Percentiles rank a stretch among this genome's conserved stretches.
phyloP scores from a whole-genome alignment of 805 yeast species.

The Suhomyces sp. region DNA sequence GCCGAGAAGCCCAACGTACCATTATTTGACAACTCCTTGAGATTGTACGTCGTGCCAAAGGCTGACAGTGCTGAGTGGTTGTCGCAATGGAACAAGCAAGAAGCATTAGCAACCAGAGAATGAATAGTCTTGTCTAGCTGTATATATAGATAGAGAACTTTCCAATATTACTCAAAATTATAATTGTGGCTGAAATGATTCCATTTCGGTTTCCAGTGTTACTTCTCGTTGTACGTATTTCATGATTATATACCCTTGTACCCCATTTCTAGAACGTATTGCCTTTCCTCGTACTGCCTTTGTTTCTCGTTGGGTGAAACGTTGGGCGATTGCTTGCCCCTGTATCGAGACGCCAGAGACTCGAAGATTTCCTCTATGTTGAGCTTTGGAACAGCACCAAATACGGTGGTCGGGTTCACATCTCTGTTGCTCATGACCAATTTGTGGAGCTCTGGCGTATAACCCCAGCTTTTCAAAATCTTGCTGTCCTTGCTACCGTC shows the following conservation, averaged over 20 bases:
- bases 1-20: conserved; percentile 66
- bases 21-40: conserved; percentile 67
- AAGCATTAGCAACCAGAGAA: conserved; percentile 48
- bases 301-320: conserved; percentile 35
- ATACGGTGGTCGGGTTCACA: conserved; percentile 64
- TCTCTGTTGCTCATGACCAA: conserved; percentile 25
- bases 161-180: background rate
- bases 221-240: too few relatives aligned
- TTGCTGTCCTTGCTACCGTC: conserved; percentile 15
- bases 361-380: conserved; percentile 69
- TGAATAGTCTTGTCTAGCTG: background rate
- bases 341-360: conserved; percentile 46
- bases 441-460: conserved; percentile 32
- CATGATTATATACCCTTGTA: conserved; percentile 13
- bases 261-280: conserved; percentile 48
- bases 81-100: conserved; percentile 57
- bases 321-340: conserved; percentile 53
- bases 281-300: conserved; percentile 45
- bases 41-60: conserved; percentile 79
- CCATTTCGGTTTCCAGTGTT: background rate
- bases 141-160: background rate
- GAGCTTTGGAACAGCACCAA: conserved; percentile 72
- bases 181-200: background rate
- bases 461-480: conserved; percentile 38
- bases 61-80: conserved; percentile 64